phyloP scores from a whole-genome alignment of 176 grass and related monocot genomes.

The Juncus inflexus region DNA sequence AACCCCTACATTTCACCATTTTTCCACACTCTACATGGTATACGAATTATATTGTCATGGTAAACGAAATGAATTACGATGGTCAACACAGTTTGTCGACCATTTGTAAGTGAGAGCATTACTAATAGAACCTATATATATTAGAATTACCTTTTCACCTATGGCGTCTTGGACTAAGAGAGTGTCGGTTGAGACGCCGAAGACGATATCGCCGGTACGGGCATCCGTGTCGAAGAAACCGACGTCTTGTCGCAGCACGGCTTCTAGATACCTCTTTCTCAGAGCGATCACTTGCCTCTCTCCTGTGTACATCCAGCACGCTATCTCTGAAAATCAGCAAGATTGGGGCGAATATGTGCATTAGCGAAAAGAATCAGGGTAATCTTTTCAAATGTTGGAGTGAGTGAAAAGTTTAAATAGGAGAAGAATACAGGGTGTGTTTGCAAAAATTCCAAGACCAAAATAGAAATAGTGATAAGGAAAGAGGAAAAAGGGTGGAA shows the following conservation, averaged over 20 bases:
- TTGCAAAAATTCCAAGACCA: slow-evolving; percentile 7
- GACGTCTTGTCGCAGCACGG: slow-evolving; percentile 86
- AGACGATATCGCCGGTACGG: slow-evolving; percentile 91
- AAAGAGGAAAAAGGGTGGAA: neutral
- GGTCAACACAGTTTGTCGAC: too few species aligned
- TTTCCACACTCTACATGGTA: too few species aligned
- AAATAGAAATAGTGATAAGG: neutral
- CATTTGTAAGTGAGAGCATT: too few species aligned
- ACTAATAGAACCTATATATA: too few species aligned
- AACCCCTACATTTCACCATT: too few species aligned
- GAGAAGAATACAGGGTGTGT: slow-evolving; percentile 2
- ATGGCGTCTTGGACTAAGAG: slow-evolving; percentile 96
- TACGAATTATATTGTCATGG: too few species aligned
- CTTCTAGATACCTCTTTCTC: slow-evolving; percentile 75
- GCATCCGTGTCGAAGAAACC: slow-evolving; percentile 99
- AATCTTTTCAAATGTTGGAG: neutral
- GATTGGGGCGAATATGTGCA: neutral
- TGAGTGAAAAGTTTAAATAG: neutral
- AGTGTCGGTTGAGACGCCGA: slow-evolving; percentile 86
- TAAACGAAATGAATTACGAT: too few species aligned
- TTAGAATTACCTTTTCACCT: slow-evolving; percentile 60
- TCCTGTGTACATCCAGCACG: slow-evolving; percentile 98
- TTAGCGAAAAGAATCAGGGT: neutral
- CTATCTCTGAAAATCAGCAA: slow-evolving; percentile 53
- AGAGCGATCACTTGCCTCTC: slow-evolving; percentile 82